phyloP scores from a whole-genome alignment of 2,329 filamentous ascomycete genomes.

The Didymosphaeria variabile region DNA sequence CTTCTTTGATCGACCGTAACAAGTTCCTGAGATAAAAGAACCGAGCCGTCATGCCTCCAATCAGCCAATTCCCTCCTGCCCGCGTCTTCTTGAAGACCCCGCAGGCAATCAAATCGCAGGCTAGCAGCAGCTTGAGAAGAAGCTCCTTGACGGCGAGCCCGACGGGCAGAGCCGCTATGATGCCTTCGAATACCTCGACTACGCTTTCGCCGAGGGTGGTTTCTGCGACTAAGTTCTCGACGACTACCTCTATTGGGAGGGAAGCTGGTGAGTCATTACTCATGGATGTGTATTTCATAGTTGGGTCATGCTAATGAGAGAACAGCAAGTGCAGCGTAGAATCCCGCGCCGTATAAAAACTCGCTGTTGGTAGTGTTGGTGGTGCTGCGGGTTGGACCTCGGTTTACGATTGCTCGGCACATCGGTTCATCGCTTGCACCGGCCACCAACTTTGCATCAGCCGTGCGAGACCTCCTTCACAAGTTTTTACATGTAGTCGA shows the following conservation, averaged over 20 bases:
- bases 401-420: too few species aligned
- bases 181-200: slow-evolving; percentile 30
- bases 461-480: too few species aligned
- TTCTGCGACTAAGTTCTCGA: slow-evolving; percentile 38
- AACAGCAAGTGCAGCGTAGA: background rate
- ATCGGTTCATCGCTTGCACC: too few species aligned
- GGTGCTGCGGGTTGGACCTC: too few species aligned
- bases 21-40: slow-evolving; percentile 8
- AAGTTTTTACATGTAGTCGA: too few species aligned
- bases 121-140: slow-evolving; percentile 13
- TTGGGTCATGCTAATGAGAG: background rate
- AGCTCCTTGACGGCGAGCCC: slow-evolving; percentile 23
- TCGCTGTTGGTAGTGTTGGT: too few species aligned
- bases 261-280: slow-evolving; percentile 24
- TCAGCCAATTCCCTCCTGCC: slow-evolving; percentile 45
- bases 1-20: slow-evolving; percentile 10
- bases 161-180: slow-evolving; percentile 17
- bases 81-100: slow-evolving; percentile 41
- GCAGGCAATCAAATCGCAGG: slow-evolving; percentile 1
- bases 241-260: slow-evolving; percentile 23
- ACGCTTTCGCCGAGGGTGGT: slow-evolving; percentile 34
- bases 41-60: slow-evolving; percentile 35
- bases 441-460: too few species aligned
- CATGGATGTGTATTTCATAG: background rate
- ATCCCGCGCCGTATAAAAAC: background rate